A percentile compares a stretch with the other conserved stretches of the same genome.
phyloP scores from a whole-genome alignment of 2,329 filamentous ascomycete species.

The Cladosporium sp. region DNA sequence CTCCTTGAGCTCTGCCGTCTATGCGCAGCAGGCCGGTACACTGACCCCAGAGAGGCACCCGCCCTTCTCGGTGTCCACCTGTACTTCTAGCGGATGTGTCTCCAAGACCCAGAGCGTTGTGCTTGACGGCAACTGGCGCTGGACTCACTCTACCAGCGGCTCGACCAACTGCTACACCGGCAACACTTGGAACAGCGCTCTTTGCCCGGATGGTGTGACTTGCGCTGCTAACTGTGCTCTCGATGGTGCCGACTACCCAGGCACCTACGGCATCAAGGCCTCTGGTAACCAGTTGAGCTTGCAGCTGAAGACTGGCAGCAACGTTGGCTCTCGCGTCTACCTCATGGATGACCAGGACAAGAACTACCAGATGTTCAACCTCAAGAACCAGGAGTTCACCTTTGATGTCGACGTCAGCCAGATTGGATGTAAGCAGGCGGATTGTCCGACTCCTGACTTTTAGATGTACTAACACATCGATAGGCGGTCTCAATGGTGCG shows the following conservation, averaged over 20 bases:
- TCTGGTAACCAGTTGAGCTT: conserved; percentile 47
- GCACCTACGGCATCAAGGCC: conserved; percentile 53
- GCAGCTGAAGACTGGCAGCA: conserved; percentile 38
- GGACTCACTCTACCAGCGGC: conserved; percentile 42
- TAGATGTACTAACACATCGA: conserved; percentile 44
- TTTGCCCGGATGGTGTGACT: conserved; percentile 35
- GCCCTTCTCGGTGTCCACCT: conserved; percentile 28
- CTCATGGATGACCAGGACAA: conserved; percentile 56
- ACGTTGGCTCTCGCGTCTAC: conserved; percentile 52
- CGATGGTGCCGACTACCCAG: conserved; percentile 53
- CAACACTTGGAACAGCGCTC: conserved; percentile 39
- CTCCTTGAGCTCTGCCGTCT: conserved; percentile 36
- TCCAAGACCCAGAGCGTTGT: conserved; percentile 33
- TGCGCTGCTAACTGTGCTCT: conserved; percentile 56
- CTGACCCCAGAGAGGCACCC: conserved; percentile 40
- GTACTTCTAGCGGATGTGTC: conserved; percentile 37
- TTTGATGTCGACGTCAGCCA: conserved; percentile 62
- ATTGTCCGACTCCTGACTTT: no score
- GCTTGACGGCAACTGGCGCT: conserved; percentile 50
- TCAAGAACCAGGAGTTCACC: conserved; percentile 65
- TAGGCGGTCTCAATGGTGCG: conserved; percentile 68
- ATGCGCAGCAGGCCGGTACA: conserved; percentile 41
- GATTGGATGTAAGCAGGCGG: conserved; percentile 2
- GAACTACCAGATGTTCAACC: conserved; percentile 62
- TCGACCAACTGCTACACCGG: conserved; percentile 48